Base-by-base conservation (phyloP, 768 basidiomycete genomes). In the Serendipita sp. region DNA sequence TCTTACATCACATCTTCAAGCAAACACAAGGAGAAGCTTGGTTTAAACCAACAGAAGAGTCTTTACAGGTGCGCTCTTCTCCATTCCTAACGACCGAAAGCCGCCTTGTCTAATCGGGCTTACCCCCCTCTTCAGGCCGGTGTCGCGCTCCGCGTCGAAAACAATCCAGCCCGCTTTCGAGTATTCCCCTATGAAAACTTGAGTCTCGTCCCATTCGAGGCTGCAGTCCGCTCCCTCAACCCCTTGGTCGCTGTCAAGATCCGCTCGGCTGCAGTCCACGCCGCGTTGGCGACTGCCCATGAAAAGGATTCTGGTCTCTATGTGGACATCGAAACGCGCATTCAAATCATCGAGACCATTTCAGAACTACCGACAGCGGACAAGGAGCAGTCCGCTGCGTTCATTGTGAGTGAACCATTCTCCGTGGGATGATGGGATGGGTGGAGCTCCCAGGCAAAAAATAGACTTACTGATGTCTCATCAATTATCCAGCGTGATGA, bases 371-470 rank as follows among this genome's bases (percentile, higher is more conserved):
- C 87, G 3, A 79, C 82, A 61, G 73, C 90, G 4, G 88, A 93
- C 70, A 93, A 92, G 75, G 90, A 93, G 70, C 90, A 93, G 68
- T 90, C 86, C 58, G 91, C 84, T 20, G 90, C 90, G 0, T 93
- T 93, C 70, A 82, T 90, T 68, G 85, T 85, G 63, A 65, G 84
- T 78, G 31, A n/a, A 9, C 7, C n/a, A 9, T 48, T 48, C 45
- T 58, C 2, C 17, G 17, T 38, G 34, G 14, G 34, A 38, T n/a
- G n/a, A n/a, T n/a, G n/a, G n/a, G n/a, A n/a, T n/a, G n/a, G n/a
- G n/a, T n/a, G n/a, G n/a, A n/a, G n/a, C n/a, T n/a, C 11, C 48
- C 48, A 26, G 13, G 48, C 48, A 14, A 26, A 20, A 17, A 28
- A 22, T 50, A 28, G 20, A 22, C 2, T 7, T 50, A 58, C 30